Percentiles rank a stretch among this genome's conserved stretches.
phyloP scores from a whole-genome alignment of 768 basidiomycete genomes.

The Paxillus rubicundulus region DNA sequence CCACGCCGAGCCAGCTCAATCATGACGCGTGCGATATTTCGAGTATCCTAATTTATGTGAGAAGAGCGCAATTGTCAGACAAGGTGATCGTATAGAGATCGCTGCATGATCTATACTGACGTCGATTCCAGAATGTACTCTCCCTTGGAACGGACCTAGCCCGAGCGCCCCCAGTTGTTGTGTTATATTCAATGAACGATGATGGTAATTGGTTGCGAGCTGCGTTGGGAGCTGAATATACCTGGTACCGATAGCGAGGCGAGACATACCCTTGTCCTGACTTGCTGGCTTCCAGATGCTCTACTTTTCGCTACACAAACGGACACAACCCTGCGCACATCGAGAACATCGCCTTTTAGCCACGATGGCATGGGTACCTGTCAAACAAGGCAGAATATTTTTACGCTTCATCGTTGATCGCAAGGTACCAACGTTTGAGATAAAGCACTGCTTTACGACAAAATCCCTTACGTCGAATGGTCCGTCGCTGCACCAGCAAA shows the following conservation, averaged over 20 bases:
- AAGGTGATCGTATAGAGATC: background rate
- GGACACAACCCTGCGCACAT: slow-evolving; percentile 63
- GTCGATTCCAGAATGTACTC: slow-evolving; percentile 87
- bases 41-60: slow-evolving; percentile 62
- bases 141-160: slow-evolving; percentile 75
- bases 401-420: slow-evolving; percentile 7
- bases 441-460: slow-evolving; percentile 86
- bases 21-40: slow-evolving; percentile 83
- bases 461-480: slow-evolving; percentile 84
- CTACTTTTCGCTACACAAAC: slow-evolving; percentile 34
- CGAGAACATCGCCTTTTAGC: slow-evolving; percentile 71
- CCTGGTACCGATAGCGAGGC: background rate
- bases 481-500: slow-evolving; percentile 83
- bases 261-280: slow-evolving; percentile 17
- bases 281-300: slow-evolving; percentile 4
- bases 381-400: slow-evolving; percentile 11
- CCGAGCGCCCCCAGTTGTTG: slow-evolving; percentile 74
- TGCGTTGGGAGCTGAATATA: slow-evolving; percentile 6
- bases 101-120: slow-evolving; percentile 48
- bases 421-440: slow-evolving; percentile 59
- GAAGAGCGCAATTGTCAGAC: slow-evolving; percentile 3
- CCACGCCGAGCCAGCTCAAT: slow-evolving; percentile 72
- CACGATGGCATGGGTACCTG: slow-evolving; percentile 70
- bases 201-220: slow-evolving; percentile 15
- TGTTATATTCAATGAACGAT: slow-evolving; percentile 57